Conservation (phyloP, 768 basidiomycete genomes). For the Trametes coccinea region DNA sequence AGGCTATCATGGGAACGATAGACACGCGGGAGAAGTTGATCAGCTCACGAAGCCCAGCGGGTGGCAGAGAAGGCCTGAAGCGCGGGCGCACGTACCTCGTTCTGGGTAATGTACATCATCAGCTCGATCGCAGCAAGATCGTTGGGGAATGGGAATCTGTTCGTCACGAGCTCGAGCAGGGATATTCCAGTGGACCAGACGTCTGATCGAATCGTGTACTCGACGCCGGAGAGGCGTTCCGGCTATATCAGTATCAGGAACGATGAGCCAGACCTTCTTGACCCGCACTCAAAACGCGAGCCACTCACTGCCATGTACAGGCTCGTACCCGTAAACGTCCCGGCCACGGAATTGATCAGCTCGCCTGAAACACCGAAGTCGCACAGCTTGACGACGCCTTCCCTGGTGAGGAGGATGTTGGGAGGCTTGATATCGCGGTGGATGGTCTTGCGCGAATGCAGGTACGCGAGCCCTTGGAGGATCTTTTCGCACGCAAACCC, state of each 20-base stretch:
- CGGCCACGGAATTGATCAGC: slow-evolving; percentile 86
- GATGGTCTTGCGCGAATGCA: slow-evolving; percentile 89
- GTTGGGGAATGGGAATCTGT: slow-evolving; percentile 92
- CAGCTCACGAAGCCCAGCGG: slow-evolving; percentile 9
- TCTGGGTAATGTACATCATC: slow-evolving; percentile 83
- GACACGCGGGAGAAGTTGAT: slow-evolving; percentile 22
- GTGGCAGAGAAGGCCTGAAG: slow-evolving; percentile 10
- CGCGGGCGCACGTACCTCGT: slow-evolving; percentile 53
- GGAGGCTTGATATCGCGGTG: slow-evolving; percentile 96
- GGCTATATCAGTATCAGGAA: slow-evolving; percentile 51
- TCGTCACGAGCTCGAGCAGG: slow-evolving; percentile 89
- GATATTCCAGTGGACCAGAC: slow-evolving; percentile 98
- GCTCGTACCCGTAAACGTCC: slow-evolving; percentile 96
- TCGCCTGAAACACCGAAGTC: slow-evolving; percentile 99
- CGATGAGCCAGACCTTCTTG: slow-evolving; percentile 1
- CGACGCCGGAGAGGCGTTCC: slow-evolving; percentile 88
- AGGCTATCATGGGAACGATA: slow-evolving; percentile 48
- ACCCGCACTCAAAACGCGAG: background rate
- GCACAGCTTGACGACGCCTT: slow-evolving; percentile 88
- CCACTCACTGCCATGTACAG: slow-evolving; percentile 96
- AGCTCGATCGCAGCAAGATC: slow-evolving; percentile 94
- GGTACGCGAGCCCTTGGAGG: slow-evolving; percentile 89
- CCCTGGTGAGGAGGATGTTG: slow-evolving; percentile 85
- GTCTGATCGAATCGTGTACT: slow-evolving; percentile 93
- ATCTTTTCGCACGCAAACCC: slow-evolving; percentile 46